Conservation (phyloP, 2,329 filamentous ascomycete genomes). For the Ceratocystis smalleyi region DNA sequence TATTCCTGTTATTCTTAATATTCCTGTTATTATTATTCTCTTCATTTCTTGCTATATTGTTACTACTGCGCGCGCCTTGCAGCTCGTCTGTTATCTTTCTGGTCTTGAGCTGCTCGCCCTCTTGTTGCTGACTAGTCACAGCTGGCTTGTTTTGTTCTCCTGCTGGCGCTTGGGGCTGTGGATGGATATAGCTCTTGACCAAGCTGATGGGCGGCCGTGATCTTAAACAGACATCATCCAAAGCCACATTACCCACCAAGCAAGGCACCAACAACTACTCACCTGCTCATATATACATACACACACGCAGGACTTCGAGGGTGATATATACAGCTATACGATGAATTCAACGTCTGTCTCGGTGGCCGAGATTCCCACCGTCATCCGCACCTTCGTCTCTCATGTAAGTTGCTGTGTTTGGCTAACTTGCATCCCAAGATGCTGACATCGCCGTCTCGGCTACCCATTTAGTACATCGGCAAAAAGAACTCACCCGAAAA, state of each 20-base stretch:
- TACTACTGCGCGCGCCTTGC: neutral
- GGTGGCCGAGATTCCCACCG: conserved; percentile 71
- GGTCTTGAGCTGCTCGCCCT: neutral
- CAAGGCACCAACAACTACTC: neutral
- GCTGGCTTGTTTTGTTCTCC: neutral
- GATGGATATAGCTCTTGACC: neutral
- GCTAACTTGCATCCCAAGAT: neutral
- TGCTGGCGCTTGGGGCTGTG: neutral
- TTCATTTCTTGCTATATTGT: neutral
- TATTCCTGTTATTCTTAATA: neutral
- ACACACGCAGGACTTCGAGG: neutral
- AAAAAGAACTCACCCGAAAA: conserved; percentile 44
- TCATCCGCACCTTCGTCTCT: conserved; percentile 70
- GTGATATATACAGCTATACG: conserved; percentile 22
- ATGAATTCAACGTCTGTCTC: conserved; percentile 61
- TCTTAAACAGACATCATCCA: neutral
- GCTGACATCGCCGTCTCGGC: neutral
- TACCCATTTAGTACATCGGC: conserved; percentile 53
- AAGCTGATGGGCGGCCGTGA: neutral
- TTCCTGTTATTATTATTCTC: neutral
- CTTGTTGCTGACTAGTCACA: neutral
- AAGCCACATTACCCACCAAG: neutral
- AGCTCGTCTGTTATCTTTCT: neutral
- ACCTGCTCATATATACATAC: neutral
- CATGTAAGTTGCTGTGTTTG: conserved; percentile 45